Conservation (phyloP, 1,284 basidiomycete genomes). For the Phellopilus nigrolimitatus region DNA sequence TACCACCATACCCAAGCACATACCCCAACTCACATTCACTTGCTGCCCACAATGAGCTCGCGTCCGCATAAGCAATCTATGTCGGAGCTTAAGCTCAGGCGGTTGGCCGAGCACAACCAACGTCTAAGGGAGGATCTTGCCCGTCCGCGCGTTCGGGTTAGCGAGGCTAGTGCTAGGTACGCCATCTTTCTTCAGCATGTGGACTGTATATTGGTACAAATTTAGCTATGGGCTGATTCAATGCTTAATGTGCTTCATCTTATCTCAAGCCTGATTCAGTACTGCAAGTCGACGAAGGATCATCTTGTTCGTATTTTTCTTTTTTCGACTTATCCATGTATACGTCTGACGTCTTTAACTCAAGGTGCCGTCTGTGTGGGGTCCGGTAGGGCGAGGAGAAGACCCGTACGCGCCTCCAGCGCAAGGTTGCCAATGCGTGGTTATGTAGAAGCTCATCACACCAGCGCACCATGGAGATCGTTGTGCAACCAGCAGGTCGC, state of each 20-base stretch:
- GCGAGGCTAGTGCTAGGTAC: constrained; percentile 87
- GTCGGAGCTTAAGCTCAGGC: constrained; percentile 93
- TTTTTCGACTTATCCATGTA: constrained; percentile 1
- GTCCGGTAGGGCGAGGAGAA: constrained; percentile 82
- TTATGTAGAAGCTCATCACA: constrained; percentile 21
- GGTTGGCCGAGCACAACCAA: constrained; percentile 91
- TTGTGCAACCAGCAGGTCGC: not conserved
- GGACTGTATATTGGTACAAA: constrained; percentile 16
- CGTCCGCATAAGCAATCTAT: constrained; percentile 77
- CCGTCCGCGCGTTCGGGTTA: constrained; percentile 82
- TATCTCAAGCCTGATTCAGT: constrained; percentile 72
- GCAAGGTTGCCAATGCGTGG: constrained; percentile 19
- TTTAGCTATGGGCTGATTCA: constrained; percentile 7
- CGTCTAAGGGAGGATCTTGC: constrained; percentile 87
- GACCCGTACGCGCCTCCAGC: constrained; percentile 75
- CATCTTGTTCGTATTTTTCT: constrained; percentile 57
- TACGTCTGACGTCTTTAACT: constrained; percentile 12
- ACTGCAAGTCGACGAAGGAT: constrained; percentile 87
- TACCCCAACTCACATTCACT: not conserved
- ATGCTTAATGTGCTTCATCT: constrained; percentile 8
- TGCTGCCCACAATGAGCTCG: constrained; percentile 14
- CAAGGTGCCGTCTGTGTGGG: constrained; percentile 89
- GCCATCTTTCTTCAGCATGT: too few relatives aligned
- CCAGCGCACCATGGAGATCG: not conserved
- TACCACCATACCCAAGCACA: constrained; percentile 2